A percentile compares a stretch with the other conserved stretches of the same genome.
phyloP scores from a whole-genome alignment of 345 rosid genomes.

The Camelina neglecta region DNA sequence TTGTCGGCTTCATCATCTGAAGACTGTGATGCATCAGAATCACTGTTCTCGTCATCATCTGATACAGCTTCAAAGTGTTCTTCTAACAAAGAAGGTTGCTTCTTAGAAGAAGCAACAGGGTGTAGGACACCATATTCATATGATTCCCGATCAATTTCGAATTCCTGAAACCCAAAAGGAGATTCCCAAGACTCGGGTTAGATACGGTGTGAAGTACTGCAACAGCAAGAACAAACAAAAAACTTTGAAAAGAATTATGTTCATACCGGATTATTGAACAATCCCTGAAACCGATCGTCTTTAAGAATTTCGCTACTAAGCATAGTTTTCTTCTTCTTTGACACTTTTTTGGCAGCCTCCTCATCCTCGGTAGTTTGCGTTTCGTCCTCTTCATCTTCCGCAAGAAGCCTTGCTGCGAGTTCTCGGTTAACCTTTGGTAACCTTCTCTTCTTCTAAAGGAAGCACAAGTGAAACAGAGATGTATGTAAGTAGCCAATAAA shows the following conservation, averaged over 20 bases:
- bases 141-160: conserved; percentile 72
- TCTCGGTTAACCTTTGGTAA: conserved; percentile 76
- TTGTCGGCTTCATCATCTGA: conserved; percentile 56
- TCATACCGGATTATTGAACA: conserved; percentile 72
- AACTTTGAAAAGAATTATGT: not conserved
- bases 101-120: conserved; percentile 66
- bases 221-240: conserved; percentile 11
- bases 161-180: conserved; percentile 59
- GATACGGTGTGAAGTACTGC: not conserved
- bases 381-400: conserved; percentile 66
- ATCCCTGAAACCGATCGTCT: conserved; percentile 60
- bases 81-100: conserved; percentile 66
- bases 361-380: conserved; percentile 51
- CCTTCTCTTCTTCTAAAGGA: conserved; percentile 64
- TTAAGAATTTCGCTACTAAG: conserved; percentile 53
- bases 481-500: conserved; percentile 31
- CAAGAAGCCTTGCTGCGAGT: conserved; percentile 63
- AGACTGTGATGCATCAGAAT: conserved; percentile 59
- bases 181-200: conserved; percentile 3
- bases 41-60: conserved; percentile 62
- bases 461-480: conserved; percentile 34
- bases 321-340: conserved; percentile 71
- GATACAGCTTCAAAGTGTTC: conserved; percentile 86
- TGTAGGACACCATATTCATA: conserved; percentile 71
- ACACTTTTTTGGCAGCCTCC: conserved; percentile 60